phyloP scores from a whole-genome alignment of 1,139 yeast species.

The Scheffersomyces stambukii region DNA sequence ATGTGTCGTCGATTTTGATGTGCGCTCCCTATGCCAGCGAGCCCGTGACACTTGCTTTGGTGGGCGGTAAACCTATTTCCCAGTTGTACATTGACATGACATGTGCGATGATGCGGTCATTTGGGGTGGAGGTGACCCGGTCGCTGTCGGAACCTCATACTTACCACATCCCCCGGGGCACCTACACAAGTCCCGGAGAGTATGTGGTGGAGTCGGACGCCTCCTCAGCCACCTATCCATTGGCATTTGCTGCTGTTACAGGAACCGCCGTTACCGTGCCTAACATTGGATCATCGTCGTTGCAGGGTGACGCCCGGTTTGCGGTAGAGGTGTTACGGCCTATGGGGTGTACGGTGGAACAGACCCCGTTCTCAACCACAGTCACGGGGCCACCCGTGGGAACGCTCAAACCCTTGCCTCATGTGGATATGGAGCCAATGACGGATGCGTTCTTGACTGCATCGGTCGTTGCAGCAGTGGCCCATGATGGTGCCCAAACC shows the following conservation, averaged over 20 bases:
- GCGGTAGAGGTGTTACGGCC: slow-evolving; percentile 90
- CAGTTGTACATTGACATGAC: slow-evolving; percentile 97
- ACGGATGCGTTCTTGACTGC: slow-evolving; percentile 98
- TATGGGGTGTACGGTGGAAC: slow-evolving; percentile 91
- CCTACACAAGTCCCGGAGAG: slow-evolving; percentile 73
- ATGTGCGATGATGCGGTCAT: slow-evolving; percentile 86
- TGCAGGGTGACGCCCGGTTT: slow-evolving; percentile 97
- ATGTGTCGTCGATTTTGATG: slow-evolving; percentile 93
- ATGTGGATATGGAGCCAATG: slow-evolving; percentile 98
- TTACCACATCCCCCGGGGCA: slow-evolving; percentile 84
- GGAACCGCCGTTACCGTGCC: slow-evolving; percentile 93
- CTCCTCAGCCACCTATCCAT: slow-evolving; percentile 96
- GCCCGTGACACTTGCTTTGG: slow-evolving; percentile 82
- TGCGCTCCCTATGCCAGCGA: slow-evolving; percentile 94
- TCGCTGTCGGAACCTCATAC: slow-evolving; percentile 74
- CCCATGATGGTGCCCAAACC: slow-evolving; percentile 47
- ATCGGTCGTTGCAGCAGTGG: slow-evolving; percentile 92
- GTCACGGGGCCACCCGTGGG: slow-evolving; percentile 86
- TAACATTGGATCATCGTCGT: slow-evolving; percentile 84
- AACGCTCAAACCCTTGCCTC: slow-evolving; percentile 60
- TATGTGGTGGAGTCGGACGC: slow-evolving; percentile 96
- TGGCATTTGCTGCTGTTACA: slow-evolving; percentile 97
- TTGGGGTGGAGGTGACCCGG: slow-evolving; percentile 76
- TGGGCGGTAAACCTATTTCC: slow-evolving; percentile 96
- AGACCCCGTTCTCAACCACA: slow-evolving; percentile 80